Evolutionary conservation across 192 early-diverging fungal species (phyloP), one percentile per base, ranked within the genome.

Genomic region (Spizellomyces sp.): DNA sequence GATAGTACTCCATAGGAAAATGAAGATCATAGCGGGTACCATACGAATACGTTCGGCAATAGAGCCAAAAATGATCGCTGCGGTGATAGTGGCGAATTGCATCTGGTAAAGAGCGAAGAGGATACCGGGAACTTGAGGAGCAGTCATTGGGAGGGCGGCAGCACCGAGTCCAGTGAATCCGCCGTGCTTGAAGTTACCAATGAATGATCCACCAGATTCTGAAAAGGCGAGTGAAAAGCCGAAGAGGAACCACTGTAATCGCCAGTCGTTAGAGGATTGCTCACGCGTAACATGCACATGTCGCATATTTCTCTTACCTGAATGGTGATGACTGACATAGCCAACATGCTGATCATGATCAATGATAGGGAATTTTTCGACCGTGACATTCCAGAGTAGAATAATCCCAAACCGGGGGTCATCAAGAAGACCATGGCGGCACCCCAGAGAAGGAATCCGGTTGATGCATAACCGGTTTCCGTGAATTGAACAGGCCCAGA

Each of bases 351-450:
- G 48, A 94, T 81, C 83, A 96, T 89, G 44, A 97, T 90, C 64
- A 99, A 71, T 9, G 92, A 92, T 10, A 99, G 85, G 1, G 94
- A 91, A 84, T 96, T 96, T 81, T 99, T 99, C 72, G 85, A 85
- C 36, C 95, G 83, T 9, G 92, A 88, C 90, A 98, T 90, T 45
- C 97, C 97, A 61, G 93, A 92, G 85, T 99, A 99, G 67, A 98
- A 95, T 80, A 95, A 90, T 5, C 94, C 95, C 41, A 99, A 88
- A 46, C 93, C 96, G 2, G 96, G 96, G 22, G 90, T 88, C 95
- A 99, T 99, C 69, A 98, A 82, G 79, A 95, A 94, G 47, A 98
- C 94, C 48, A 96, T 76, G 1, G 90, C 90, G 5, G 94, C 82
- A 17, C 85, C 83, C 44, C 84, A 64, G 27, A 94, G 73, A n/a